A percentile compares a stretch with the other conserved stretches of the same genome.
Evolutionary conservation across 164 flowering plant genomes (phyloP).

Genomic region (Nymphaea thermarum): DNA sequence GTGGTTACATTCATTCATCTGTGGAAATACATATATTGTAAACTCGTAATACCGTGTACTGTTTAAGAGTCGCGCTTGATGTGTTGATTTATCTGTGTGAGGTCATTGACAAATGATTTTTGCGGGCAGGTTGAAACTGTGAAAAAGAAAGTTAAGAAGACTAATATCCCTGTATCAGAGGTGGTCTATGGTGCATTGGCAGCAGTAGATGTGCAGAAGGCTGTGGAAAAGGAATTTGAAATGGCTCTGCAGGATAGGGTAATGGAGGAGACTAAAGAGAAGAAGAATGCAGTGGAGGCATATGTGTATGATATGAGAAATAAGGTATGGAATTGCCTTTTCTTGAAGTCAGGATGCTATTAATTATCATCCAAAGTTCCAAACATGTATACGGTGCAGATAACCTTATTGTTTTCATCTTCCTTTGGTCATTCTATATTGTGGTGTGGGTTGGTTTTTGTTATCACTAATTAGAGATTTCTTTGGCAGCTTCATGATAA

Average conservation of each 20-base stretch:
- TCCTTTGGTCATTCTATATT: neutral
- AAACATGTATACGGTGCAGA: too few species aligned
- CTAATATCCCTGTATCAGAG: constrained; percentile 57
- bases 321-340: constrained; percentile 31
- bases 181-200: constrained; percentile 57
- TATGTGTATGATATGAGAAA: constrained; percentile 97
- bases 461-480: neutral
- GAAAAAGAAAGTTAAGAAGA: constrained; percentile 81
- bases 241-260: constrained; percentile 95
- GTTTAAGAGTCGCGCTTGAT: too few species aligned
- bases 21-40: too few species aligned
- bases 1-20: too few species aligned
- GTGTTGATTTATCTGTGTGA: too few species aligned
- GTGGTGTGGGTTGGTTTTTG: neutral
- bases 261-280: constrained; percentile 97
- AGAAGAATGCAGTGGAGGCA: constrained; percentile 92
- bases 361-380: too few species aligned
- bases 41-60: too few species aligned
- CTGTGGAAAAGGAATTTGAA: constrained; percentile 90
- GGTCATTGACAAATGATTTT: neutral
- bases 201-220: constrained; percentile 67
- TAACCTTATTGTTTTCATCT: too few species aligned
- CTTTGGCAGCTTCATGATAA: constrained; percentile 61
- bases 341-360: too few species aligned
- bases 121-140: constrained; percentile 45